Percentiles rank a stretch among this genome's conserved stretches.
Evolutionary conservation across 257 asterid species (phyloP).

Genomic region (Prunella vulgaris): DNA sequence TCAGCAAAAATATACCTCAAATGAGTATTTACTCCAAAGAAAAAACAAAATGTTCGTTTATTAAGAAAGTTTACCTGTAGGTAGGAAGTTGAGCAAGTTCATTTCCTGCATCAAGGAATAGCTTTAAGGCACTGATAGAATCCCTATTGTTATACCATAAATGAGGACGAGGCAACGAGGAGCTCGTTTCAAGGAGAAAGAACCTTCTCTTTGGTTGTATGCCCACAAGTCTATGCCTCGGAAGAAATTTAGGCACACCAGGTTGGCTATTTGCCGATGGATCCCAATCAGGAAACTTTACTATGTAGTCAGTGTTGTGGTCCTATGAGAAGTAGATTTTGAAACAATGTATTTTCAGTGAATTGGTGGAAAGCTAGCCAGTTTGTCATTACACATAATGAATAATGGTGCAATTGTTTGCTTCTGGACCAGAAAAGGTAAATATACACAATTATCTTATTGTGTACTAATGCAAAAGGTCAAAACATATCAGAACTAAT

Average conservation of each 20-base stretch:
- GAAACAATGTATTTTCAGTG: background rate
- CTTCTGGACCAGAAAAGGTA: background rate
- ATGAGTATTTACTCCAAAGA: background rate
- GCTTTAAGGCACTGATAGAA: constrained; percentile 58
- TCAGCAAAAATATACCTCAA: constrained; percentile 1
- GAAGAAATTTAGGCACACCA: constrained; percentile 24
- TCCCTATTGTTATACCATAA: constrained; percentile 74
- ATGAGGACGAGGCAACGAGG: constrained; percentile 69
- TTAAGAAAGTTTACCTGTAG: constrained; percentile 68
- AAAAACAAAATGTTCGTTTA: too few species aligned
- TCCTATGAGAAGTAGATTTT: constrained; percentile 44
- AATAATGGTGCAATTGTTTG: too few species aligned
- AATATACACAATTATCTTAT: too few species aligned
- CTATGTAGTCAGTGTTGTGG: constrained; percentile 88
- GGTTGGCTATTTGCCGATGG: constrained; percentile 39
- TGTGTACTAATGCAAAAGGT: too few species aligned
- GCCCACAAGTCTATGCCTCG: constrained; percentile 35
- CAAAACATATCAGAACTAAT: too few species aligned
- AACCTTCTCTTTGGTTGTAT: constrained; percentile 46
- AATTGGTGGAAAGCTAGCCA: background rate
- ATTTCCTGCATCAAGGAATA: constrained; percentile 78
- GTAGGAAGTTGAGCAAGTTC: constrained; percentile 77
- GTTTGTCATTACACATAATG: background rate
- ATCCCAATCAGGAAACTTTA: constrained; percentile 86
- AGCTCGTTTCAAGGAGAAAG: constrained; percentile 48